Conservation (phyloP, 179 eudicot genomes). For the Nepenthes alata region DNA sequence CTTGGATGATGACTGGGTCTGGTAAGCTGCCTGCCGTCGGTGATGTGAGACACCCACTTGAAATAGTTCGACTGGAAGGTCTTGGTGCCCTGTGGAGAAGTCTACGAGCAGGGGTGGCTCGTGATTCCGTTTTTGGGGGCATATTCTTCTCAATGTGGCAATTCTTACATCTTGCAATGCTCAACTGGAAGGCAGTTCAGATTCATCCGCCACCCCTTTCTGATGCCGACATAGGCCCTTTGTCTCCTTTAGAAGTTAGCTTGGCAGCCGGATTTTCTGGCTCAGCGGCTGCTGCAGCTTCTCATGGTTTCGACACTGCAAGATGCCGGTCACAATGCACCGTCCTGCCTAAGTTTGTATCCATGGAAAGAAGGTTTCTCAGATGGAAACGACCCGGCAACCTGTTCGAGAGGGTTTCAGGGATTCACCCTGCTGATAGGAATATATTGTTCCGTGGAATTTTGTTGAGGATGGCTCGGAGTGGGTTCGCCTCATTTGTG, state of each 20-base stretch:
- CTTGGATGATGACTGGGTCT: slow-evolving; percentile 97
- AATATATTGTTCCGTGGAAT: slow-evolving; percentile 62
- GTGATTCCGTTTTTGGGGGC: slow-evolving; percentile 84
- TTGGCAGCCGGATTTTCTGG: slow-evolving; percentile 85
- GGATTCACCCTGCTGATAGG: slow-evolving; percentile 82
- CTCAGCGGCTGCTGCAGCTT: slow-evolving; percentile 77
- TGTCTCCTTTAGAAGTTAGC: slow-evolving; percentile 69
- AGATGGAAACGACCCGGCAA: slow-evolving; percentile 70
- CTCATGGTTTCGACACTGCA: slow-evolving; percentile 93
- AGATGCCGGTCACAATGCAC: slow-evolving; percentile 66
- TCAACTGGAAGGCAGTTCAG: slow-evolving; percentile 75
- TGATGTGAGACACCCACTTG: slow-evolving; percentile 41
- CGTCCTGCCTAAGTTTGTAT: slow-evolving; percentile 65
- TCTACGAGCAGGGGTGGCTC: slow-evolving; percentile 55
- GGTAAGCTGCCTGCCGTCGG: slow-evolving; percentile 71
- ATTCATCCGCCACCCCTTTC: slow-evolving; percentile 66
- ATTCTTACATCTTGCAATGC: slow-evolving; percentile 51
- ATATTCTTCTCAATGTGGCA: slow-evolving; percentile 81
- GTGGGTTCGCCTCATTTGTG: slow-evolving; percentile 70
- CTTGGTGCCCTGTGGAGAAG: slow-evolving; percentile 80
- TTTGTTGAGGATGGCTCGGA: slow-evolving; percentile 62
- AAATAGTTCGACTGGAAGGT: slow-evolving; percentile 71
- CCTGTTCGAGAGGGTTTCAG: slow-evolving; percentile 72
- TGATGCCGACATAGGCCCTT: slow-evolving; percentile 62
- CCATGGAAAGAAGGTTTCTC: slow-evolving; percentile 70